Base-by-base conservation (phyloP, 768 basidiomycete genomes). In the Chalciporus sphaerocephalus region DNA sequence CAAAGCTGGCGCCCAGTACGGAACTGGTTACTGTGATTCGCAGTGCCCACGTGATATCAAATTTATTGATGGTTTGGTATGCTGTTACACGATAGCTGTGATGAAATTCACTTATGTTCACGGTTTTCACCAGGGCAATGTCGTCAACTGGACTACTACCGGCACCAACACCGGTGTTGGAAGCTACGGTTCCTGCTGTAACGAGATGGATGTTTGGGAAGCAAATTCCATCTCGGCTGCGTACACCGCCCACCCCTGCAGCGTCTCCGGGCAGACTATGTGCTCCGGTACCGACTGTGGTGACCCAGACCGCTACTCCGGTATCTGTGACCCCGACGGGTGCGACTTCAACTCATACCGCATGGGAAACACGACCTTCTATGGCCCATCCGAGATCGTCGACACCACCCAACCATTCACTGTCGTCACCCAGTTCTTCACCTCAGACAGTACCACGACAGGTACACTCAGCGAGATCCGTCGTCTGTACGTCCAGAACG, bases 321-420 rank as follows among this genome's bases (percentile, higher is more conserved):
- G 74, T 27, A 58, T 74, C 34, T 80, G 79, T 64, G 78, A 80
- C 63, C 67, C 69, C 50, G 76, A 75, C 51, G 78, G 79, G 37
- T 80, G 79, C 62, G 79, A 80, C 56, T 80, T 78, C 73, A 80
- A 79, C 74, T 76, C 79, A 22, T 81, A 57, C 71, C 77, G 78
- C 57, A 69, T 75, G 73, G 77, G 78, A 25, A 56, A 68, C 61
- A 58, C 51, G 46, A 48, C 58, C 42, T 80, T 78, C 73, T 70
- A 71, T 57, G 79, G 79, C 32, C 56, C 58, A n/a, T 72, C 71
- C 47, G 52, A 58, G 58, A 75, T 67, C 44, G 70, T 80, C 60
- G 73, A 79, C 69, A 80, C 76, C 58, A 67, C 47, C 60, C 56
- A 64, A 51, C 69, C 68, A 53, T 69, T 80, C 69, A 80, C 78